phyloP scores from a whole-genome alignment of 208 protist genomes.

The Strigomonas culicis region DNA sequence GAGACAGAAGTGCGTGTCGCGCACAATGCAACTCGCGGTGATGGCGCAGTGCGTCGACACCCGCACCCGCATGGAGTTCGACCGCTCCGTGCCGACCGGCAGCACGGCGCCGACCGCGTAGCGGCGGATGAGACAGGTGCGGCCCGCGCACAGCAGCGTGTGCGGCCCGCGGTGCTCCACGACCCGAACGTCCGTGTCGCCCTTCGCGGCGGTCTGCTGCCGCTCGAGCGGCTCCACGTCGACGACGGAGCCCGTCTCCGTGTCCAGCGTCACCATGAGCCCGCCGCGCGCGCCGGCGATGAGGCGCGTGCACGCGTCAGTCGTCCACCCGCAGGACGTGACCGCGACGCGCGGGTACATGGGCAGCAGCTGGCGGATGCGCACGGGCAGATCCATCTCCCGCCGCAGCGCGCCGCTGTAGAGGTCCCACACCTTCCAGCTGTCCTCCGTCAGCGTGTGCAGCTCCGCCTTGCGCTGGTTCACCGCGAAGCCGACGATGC shows the following conservation, averaged over 20 bases:
- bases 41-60: slow-evolving; percentile 43
- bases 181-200: slow-evolving; percentile 22
- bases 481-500: slow-evolving; percentile 38
- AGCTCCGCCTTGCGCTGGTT: slow-evolving; percentile 27
- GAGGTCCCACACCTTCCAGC: slow-evolving; percentile 63
- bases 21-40: slow-evolving; percentile 79
- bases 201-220: not conserved
- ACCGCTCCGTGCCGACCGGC: slow-evolving; percentile 65
- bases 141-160: slow-evolving; percentile 51
- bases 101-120: slow-evolving; percentile 32
- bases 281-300: slow-evolving; percentile 59
- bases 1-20: slow-evolving; percentile 76
- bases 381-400: slow-evolving; percentile 32
- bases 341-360: slow-evolving; percentile 30
- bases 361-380: slow-evolving; percentile 45
- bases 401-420: slow-evolving; percentile 35
- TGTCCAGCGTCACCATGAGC: slow-evolving; percentile 63
- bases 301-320: slow-evolving; percentile 41
- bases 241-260: slow-evolving; percentile 36
- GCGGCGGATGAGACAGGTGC: slow-evolving; percentile 55
- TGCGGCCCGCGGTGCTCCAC: slow-evolving; percentile 40
- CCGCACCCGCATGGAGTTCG: slow-evolving; percentile 42
- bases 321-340: slow-evolving; percentile 62
- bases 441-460: slow-evolving; percentile 65
- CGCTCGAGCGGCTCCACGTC: slow-evolving; percentile 38